phyloP scores from a whole-genome alignment of 345 rosid species.

The Crucihimalaya himalaica region DNA sequence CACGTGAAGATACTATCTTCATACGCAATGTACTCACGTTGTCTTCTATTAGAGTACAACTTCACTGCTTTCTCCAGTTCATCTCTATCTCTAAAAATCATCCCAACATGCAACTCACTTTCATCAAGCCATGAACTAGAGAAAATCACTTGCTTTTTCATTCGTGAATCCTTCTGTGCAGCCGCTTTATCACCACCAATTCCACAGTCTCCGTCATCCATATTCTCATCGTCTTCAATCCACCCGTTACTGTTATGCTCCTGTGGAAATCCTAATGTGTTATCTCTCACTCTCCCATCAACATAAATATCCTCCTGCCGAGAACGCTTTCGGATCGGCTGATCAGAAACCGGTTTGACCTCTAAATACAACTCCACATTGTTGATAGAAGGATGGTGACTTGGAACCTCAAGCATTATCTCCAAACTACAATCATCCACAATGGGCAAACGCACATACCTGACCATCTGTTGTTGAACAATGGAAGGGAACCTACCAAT shows the following conservation, averaged over 20 bases:
- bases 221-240: background rate
- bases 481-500: slow-evolving; percentile 19
- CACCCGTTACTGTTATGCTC: background rate
- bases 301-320: background rate
- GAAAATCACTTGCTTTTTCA: background rate
- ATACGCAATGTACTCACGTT: background rate
- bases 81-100: background rate
- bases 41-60: background rate
- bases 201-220: background rate
- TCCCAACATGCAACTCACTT: slow-evolving; percentile 5
- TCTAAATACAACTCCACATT: slow-evolving; percentile 8
- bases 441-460: slow-evolving; percentile 21
- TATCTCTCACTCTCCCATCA: background rate
- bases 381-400: background rate
- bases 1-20: background rate
- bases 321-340: background rate
- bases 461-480: slow-evolving; percentile 18
- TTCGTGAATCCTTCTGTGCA: background rate
- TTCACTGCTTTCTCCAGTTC: slow-evolving; percentile 14
- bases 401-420: slow-evolving; percentile 28
- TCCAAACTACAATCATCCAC: slow-evolving; percentile 27
- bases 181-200: background rate
- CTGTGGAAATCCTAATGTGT: background rate
- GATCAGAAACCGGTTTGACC: slow-evolving; percentile 3
- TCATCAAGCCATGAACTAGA: slow-evolving; percentile 15